Base-by-base conservation (phyloP, 2,329 filamentous ascomycete species). In the Stagonosporopsis vannaccii region DNA sequence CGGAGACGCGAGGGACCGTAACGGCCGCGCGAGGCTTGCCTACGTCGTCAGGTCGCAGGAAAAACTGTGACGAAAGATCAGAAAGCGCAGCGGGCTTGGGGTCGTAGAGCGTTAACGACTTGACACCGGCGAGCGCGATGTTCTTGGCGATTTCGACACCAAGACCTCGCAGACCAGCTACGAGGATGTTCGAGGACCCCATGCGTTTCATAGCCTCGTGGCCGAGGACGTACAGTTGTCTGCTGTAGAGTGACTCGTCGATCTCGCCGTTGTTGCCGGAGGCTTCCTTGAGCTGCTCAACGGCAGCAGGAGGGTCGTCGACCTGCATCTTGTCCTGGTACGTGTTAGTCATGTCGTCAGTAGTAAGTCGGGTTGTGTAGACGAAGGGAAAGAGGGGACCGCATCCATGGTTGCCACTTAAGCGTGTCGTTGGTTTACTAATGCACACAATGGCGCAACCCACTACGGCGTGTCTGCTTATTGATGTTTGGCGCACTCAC, bases 101-200 rank as follows among this genome's bases (percentile, higher is more conserved):
- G 75, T 99, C 95, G 81, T 92, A 91, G 51, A 99, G 85, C 1
- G 94, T 95, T 66, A 99, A 81, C 73, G 93, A 97, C 84, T 99
- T 99, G 79, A 99, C 95, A 76, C 95, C 95, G 68, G 95, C 95
- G 68, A 99, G 88, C 58, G 95, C 95, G 72, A 99, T 92, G 73
- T 99, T 99, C 85, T 99, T 99, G 72, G 95, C 94, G 69, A 99
- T 95, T 80, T 99, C 95, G 52, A 97, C 94, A 81, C 95, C 95
- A 36, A 99, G 85, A 47, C 95, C 95, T 77, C 95, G 94, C 66
- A 98, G 82, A 62, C 95, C 95, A 60, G 94, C 90, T 53, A 99
- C 84, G 49, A 99, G 90, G 58, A 99, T 86, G 74, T 98, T 96
- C 51, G 95, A 98, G 60, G 92, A 91, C 72, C 93, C 87, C 95